phyloP scores from a whole-genome alignment of 441 rosid species.

The Bocquillonia castaneifolia region DNA sequence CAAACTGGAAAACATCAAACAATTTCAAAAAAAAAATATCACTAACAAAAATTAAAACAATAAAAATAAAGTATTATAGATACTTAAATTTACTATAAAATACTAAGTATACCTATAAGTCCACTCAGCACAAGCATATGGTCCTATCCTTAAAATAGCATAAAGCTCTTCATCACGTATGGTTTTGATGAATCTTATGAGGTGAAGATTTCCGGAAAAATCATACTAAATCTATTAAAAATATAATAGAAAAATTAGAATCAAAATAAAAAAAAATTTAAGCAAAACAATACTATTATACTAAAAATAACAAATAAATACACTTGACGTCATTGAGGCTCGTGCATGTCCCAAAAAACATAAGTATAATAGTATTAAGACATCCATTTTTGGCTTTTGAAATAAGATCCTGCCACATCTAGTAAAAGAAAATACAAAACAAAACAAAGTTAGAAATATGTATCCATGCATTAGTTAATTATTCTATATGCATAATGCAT shows the following conservation, averaged over 20 bases:
- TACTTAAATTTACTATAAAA: not conserved
- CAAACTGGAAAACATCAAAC: conserved; percentile 57
- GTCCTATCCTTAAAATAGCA: conserved; percentile 57
- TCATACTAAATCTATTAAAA: conserved; percentile 25
- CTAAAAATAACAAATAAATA: too few species aligned
- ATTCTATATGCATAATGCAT: too few species aligned
- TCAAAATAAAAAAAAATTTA: not conserved
- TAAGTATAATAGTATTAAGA: conserved; percentile 28
- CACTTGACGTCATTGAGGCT: conserved; percentile 23
- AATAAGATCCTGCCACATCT: conserved; percentile 30
- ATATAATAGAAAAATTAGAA: not conserved
- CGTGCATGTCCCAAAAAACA: conserved; percentile 33
- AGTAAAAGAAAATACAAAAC: not conserved
- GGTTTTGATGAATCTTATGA: conserved; percentile 34
- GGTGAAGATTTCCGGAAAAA: conserved; percentile 33
- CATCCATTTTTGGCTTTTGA: conserved; percentile 26
- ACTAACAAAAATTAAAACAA: not conserved
- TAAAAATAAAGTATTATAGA: not conserved
- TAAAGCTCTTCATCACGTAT: conserved; percentile 33
- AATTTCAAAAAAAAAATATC: not conserved
- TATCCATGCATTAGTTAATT: too few species aligned
- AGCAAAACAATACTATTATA: not conserved
- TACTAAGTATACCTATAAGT: conserved; percentile 40
- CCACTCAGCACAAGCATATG: conserved; percentile 67
- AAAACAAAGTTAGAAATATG: not conserved